Conservation (phyloP, 257 asterid genomes). For the Verbascum thapsus region DNA sequence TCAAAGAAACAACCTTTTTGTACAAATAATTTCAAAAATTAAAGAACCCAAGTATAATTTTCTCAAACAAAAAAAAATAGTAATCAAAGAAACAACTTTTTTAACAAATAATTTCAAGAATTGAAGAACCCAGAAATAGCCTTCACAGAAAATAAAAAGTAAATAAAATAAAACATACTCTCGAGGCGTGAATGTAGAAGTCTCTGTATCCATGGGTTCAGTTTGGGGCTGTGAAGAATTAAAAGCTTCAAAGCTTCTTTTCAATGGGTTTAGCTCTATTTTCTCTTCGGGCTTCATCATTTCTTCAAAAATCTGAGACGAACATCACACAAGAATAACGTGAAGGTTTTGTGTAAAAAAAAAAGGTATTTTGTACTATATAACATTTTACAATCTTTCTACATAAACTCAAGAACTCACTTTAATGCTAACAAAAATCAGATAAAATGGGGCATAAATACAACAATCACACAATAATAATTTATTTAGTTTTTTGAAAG, state of each 20-base stretch:
- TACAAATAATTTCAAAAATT: constrained; percentile 13
- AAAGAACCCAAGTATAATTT: constrained; percentile 25
- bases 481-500: too few relatives aligned
- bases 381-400: constrained; percentile 29
- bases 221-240: constrained; percentile 28
- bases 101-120: constrained; percentile 15
- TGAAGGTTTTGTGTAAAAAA: background rate
- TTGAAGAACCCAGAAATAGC: constrained; percentile 23
- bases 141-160: background rate
- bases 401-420: background rate
- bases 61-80: background rate
- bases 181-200: constrained; percentile 38
- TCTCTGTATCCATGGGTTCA: constrained; percentile 41
- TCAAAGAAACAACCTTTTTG: too few relatives aligned
- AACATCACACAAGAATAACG: constrained; percentile 31
- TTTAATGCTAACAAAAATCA: background rate
- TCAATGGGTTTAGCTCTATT: constrained; percentile 42
- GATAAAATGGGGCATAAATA: background rate
- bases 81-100: background rate
- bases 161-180: constrained; percentile 40
- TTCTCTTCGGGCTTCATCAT: constrained; percentile 38
- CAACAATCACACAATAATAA: too few relatives aligned
- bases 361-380: background rate
- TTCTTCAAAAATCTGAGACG: background rate
- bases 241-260: constrained; percentile 43